A percentile compares a stretch with the other conserved stretches of the same genome.
phyloP scores from a whole-genome alignment of 2,329 filamentous ascomycete species.

The Metarhizium humberi region DNA sequence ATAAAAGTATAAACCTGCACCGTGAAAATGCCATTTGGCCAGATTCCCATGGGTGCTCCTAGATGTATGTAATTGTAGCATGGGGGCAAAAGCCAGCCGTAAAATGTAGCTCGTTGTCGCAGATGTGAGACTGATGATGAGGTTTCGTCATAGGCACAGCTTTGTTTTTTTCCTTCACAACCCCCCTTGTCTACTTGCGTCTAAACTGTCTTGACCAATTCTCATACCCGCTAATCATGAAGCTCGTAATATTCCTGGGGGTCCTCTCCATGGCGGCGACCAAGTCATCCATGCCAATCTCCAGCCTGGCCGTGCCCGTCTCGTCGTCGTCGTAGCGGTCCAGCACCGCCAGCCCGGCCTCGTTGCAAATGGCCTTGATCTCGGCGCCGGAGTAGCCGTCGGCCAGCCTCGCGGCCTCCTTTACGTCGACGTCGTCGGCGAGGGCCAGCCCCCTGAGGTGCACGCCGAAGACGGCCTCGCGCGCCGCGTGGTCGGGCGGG shows the following conservation, averaged over 20 bases:
- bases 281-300: constrained; percentile 34
- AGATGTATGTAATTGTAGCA: too few relatives aligned
- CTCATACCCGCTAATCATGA: constrained; percentile 50
- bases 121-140: too few relatives aligned
- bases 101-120: too few relatives aligned
- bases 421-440: constrained; percentile 53
- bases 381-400: constrained; percentile 84
- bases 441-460: constrained; percentile 54
- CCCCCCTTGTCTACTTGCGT: constrained; percentile 5
- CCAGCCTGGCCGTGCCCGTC: constrained; percentile 17
- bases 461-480: constrained; percentile 67
- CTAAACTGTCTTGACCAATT: constrained; percentile 39
- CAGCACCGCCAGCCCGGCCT: constrained; percentile 33
- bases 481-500: constrained; percentile 62
- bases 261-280: constrained; percentile 33
- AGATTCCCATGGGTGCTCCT: too few relatives aligned
- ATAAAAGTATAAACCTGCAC: too few relatives aligned
- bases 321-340: constrained; percentile 23
- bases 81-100: too few relatives aligned
- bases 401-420: constrained; percentile 51
- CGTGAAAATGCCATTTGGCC: too few relatives aligned
- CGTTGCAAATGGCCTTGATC: constrained; percentile 47
- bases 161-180: too few relatives aligned
- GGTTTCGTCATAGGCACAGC: too few relatives aligned
- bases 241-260: constrained; percentile 48